A percentile compares a stretch with the other conserved stretches of the same genome.
phyloP scores from a whole-genome alignment of 2,329 filamentous ascomycete species.

The Aphanoascus verrucosus region DNA sequence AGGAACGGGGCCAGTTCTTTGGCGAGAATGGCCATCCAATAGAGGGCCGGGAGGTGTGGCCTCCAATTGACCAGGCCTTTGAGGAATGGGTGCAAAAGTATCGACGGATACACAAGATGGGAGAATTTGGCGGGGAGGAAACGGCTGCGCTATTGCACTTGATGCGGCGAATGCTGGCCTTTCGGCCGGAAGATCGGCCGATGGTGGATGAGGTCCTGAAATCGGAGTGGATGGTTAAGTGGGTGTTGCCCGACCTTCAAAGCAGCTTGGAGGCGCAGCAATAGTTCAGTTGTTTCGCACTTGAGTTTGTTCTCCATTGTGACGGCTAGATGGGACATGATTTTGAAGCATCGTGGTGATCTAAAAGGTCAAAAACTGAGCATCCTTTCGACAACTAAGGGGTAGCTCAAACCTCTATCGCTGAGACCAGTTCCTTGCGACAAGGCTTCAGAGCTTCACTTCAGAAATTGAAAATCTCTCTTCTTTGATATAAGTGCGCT shows the following conservation, averaged over 20 bases:
- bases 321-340: too few species aligned
- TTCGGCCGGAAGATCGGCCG: slow-evolving; percentile 11
- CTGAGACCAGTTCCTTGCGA: too few species aligned
- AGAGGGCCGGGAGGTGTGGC: slow-evolving; percentile 15
- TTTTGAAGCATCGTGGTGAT: too few species aligned
- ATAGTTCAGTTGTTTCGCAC: too few species aligned
- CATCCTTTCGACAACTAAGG: too few species aligned
- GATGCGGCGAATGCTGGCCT: slow-evolving; percentile 13
- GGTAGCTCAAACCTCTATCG: too few species aligned
- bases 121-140: slow-evolving; percentile 13
- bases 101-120: slow-evolving; percentile 12
- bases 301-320: too few species aligned
- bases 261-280: not conserved
- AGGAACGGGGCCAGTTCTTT: slow-evolving; percentile 15
- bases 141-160: slow-evolving; percentile 10
- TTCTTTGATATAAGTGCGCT: not conserved
- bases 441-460: too few species aligned
- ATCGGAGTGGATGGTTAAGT: slow-evolving; percentile 16
- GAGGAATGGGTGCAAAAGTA: slow-evolving; percentile 16
- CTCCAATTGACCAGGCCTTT: slow-evolving; percentile 16
- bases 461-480: too few species aligned
- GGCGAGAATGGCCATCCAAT: slow-evolving; percentile 12
- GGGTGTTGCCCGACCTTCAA: slow-evolving; percentile 13
- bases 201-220: slow-evolving; percentile 11
- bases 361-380: too few species aligned